Base-by-base conservation (phyloP, 371 early-diverging fungal species). In the Apophysomyces sp. region DNA sequence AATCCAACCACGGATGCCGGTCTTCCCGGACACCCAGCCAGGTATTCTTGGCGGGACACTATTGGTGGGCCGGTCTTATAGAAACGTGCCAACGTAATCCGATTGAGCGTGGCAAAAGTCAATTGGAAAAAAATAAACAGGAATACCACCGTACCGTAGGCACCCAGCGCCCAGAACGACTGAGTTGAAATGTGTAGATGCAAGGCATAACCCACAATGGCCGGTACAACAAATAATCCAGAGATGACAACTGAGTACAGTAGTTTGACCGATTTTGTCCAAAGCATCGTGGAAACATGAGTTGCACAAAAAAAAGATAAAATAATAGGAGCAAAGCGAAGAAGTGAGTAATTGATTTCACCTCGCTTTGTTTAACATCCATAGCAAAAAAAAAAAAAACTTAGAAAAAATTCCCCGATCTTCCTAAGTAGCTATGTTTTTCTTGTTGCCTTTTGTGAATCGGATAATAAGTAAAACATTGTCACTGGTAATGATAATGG, bases 131-230 rank as follows among this genome's bases (percentile, higher is more conserved):
- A 53, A 15, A 78, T 69, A 62, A 77, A 78, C 13, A 55, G 37
- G 58, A 81, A 67, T 11, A 81, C 81, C 39, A 78, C 65, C 7
- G 58, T 54, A n/a, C 81, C 81, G 32, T 81, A 81, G 0, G 74
- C 71, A 18, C 81, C 78, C 13, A 81, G 62, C 2, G 70, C 75
- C 71, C 71, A 74, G 31, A 74, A 73, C 2, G 67, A 69, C 11
- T 55, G 24, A 27, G 61, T 44, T 3, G 72, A 60, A 2, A 81
- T 62, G 39, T 72, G 71, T 13, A 78, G 8, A 3, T 66, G 70
- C 0, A 76, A 29, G 21, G 72, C 74, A 55, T 80, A 80, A 11
- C 81, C 81, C 7, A 80, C 55, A 34, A 80, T 59, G 32, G 81
- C 81, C 4, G 81, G 81, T 2, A 76, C 62, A 0, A 77, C 74